A percentile compares a stretch with the other conserved stretches of the same genome.
Conservation (phyloP, 768 basidiomycete genomes). For the Steccherinum ochraceum region DNA sequence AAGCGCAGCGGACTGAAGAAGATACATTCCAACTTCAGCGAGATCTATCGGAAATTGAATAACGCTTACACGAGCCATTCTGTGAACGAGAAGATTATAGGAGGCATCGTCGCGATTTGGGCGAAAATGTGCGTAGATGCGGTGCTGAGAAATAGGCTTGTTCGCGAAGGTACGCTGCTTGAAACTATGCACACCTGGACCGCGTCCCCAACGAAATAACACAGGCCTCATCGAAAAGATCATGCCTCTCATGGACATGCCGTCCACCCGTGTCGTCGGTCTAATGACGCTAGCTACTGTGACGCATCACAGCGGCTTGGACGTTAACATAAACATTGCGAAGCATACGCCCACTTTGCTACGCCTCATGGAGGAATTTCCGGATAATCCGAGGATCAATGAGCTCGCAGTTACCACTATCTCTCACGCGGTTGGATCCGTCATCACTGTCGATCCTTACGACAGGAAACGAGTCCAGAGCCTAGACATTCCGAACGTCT, state of each 20-base stretch:
- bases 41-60: conserved; percentile 44
- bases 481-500: conserved; percentile 25
- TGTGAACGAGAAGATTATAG: conserved; percentile 41
- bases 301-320: conserved; percentile 53
- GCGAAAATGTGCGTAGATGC: conserved; percentile 59
- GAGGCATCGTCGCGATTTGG: conserved; percentile 55
- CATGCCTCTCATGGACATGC: conserved; percentile 43
- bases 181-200: not conserved
- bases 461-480: conserved; percentile 5
- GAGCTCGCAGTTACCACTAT: conserved; percentile 49
- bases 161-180: conserved; percentile 41
- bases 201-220: no score
- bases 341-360: conserved; percentile 35
- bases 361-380: conserved; percentile 40
- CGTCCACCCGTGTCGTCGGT: conserved; percentile 43
- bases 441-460: conserved; percentile 36
- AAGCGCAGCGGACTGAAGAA: conserved; percentile 56
- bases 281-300: conserved; percentile 50
- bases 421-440: conserved; percentile 43
- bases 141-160: conserved; percentile 52
- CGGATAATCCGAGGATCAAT: conserved; percentile 42
- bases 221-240: conserved; percentile 51
- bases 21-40: conserved; percentile 51
- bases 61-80: conserved; percentile 37
- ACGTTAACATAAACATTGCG: conserved; percentile 46